Evolutionary conservation across 1,284 basidiomycete genomes (phyloP).

Genomic region (Ustilago vetiveriae): DNA sequence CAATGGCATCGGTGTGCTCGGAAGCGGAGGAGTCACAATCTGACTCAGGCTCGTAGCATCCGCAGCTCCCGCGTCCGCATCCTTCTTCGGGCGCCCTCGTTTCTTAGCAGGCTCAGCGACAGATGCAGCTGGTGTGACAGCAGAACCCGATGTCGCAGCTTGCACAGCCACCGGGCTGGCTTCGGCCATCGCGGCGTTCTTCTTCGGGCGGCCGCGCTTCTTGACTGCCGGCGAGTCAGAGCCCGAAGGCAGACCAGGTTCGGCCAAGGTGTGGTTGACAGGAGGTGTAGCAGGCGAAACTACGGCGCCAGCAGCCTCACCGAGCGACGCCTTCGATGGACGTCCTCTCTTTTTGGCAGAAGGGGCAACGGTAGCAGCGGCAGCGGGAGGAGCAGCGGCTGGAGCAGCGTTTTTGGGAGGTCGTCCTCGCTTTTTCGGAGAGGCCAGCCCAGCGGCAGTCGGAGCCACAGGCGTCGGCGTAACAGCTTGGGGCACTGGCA

Average conservation of each 20-base stretch:
- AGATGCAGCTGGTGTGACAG: neutral
- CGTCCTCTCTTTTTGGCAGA: conserved; percentile 38
- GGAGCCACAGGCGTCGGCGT: conserved; percentile 6
- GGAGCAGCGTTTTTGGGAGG: conserved; percentile 15
- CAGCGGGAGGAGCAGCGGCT: conserved; percentile 5
- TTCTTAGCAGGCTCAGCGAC: conserved; percentile 4
- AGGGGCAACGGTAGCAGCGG: conserved; percentile 1
- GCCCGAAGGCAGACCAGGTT: conserved; percentile 7
- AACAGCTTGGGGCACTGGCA: neutral
- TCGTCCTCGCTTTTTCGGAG: conserved; percentile 37
- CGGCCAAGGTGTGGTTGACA: neutral
- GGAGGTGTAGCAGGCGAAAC: conserved; percentile 1
- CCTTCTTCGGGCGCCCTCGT: conserved; percentile 21
- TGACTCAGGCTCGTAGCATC: conserved; percentile 16
- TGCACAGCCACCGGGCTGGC: neutral
- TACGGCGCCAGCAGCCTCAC: conserved; percentile 13
- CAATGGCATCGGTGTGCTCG: conserved; percentile 4
- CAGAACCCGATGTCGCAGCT: conserved; percentile 1
- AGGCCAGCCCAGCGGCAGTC: conserved; percentile 4
- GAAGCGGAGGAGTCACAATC: conserved; percentile 23
- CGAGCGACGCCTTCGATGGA: conserved; percentile 30
- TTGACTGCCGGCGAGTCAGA: conserved; percentile 5
- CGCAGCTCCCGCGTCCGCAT: conserved; percentile 13
- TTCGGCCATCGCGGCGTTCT: conserved; percentile 9
- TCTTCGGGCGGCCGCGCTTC: conserved; percentile 39